Evolutionary conservation across 495 filamentous ascomycete species (phyloP), one percentile per base, ranked within the genome.

Genomic region (Chaetomidium leptoderma): DNA sequence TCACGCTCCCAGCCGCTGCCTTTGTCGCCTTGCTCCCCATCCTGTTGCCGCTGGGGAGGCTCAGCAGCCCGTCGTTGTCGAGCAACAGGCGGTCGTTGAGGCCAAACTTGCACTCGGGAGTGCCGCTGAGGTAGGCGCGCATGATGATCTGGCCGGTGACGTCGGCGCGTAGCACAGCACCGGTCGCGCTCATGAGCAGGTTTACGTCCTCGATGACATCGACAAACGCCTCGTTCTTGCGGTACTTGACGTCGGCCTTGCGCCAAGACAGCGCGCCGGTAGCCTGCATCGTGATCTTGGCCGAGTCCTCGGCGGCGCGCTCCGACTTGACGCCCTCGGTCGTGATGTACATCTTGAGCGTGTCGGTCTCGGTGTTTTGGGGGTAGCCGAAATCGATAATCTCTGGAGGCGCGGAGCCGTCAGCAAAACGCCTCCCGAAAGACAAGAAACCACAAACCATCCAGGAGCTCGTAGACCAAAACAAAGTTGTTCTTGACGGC

Each of bases 401-500:
- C 74, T 99, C 93, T 97, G 67, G 35, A 4, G 17, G 8, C 26
- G 3, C 30, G 35, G 9, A n/a, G 10, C 1, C 2, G 37, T 58
- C 45, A 59, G 48, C 9, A 2, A 5, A 4, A 33, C 47, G 44
- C 35, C 21, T 2, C 17, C 24, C 3, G 9, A 16, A 9, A 4
- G 8, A 39, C 4, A 24, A 23, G 17, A 6, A 16, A 13, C 16
- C 14, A 73, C 79, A 52, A 58, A 95, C 92, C 92, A 76, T 99
- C 95, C 55, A 99, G 78, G 55, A 99, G 82, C 80, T 99, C 95
- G 75, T 99, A 99, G 44, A 99, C 90, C 55, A 97, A 77, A 59
- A 99, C 95, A 74, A 99, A 99, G 73, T 99, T 99, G 71, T 96
- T 97, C 84, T 99, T 99, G 59, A 99, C 92, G 42, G 93, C 95